Base-by-base conservation (phyloP, 371 early-diverging fungal genomes). In the Lichtheimia hyalospora region DNA sequence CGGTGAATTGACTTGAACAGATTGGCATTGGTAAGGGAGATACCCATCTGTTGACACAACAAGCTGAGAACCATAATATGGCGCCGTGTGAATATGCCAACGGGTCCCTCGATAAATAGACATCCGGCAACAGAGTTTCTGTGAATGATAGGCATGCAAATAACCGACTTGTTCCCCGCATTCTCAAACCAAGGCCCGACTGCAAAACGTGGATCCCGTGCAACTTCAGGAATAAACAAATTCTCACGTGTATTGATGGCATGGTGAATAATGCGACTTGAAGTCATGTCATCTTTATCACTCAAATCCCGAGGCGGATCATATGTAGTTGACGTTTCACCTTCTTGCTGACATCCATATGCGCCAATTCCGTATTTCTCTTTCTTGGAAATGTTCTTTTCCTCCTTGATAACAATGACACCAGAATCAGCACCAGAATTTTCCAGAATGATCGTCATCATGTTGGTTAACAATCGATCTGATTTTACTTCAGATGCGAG, bases 1-100 rank as follows among this genome's bases (percentile, higher is more conserved):
- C 74, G 72, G 46, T 77, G 77, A 2, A 74, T 63, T 0, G 77
- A 77, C 34, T 77, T 77, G 63, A 83, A 84, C 23, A 84, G 51
- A 27, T 80, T 62, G 0, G 84, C 84, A 41, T 84, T 84, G 14
- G 83, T 78, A 25, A 84, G 79, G 0, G 84, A 84, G 43, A 84
- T 84, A 14, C 84, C 84, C 64, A 84, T 71, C 49, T 84, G 84
- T 25, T 84, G 84, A 46, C 83, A 83, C 12, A 84, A 41, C 3
- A 84, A 46, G 25, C 81, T 83, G 60, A 84, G 68, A 1, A 84
- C 84, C 8, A 79, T 69, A 60, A 84, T 68, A 54, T 83, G 71
- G 24, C 81, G 73, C 54, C 80, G 83, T 0, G 84, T 82, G 53
- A 84, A 83, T 13, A 82, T 82, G 18, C 84, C 75, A 20, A 67